phyloP scores from a whole-genome alignment of 192 early-diverging fungal species.

The Linderina pennispora region DNA sequence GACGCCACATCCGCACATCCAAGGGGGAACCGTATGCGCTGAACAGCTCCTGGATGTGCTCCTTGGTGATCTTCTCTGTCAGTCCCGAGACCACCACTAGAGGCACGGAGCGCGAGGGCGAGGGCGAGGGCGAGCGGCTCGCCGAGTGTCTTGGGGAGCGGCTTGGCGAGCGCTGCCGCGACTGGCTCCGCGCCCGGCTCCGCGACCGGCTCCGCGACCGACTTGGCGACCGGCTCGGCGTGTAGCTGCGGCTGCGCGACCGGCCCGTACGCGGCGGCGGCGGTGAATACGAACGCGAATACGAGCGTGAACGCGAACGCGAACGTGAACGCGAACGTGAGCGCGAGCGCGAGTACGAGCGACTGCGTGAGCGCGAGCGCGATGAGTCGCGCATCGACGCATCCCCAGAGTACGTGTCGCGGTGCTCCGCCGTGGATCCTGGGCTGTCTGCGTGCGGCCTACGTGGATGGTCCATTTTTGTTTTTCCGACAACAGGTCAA shows the following conservation, averaged over 20 bases:
- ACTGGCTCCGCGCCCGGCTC: too few relatives aligned
- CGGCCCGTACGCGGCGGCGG: too few relatives aligned
- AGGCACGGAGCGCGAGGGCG: not conserved
- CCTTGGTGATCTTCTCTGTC: not conserved
- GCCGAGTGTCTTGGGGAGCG: slow-evolving; percentile 2
- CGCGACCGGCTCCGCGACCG: too few relatives aligned
- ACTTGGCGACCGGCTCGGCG: too few relatives aligned
- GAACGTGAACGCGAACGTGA: not conserved
- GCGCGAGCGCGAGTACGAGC: not conserved
- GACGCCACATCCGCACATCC: not conserved
- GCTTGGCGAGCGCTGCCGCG: not conserved
- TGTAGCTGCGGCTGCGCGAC: too few relatives aligned
- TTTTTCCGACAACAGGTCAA: too few relatives aligned
- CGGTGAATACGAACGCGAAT: slow-evolving; percentile 18
- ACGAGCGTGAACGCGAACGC: slow-evolving; percentile 5
- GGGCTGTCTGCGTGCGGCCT: too few relatives aligned
- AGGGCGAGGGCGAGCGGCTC: slow-evolving; percentile 2
- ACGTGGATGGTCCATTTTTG: too few relatives aligned
- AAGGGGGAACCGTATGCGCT: slow-evolving; percentile 14
- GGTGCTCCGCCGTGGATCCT: too few relatives aligned
- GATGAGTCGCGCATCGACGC: too few relatives aligned
- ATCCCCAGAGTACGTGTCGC: too few relatives aligned
- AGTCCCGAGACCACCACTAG: slow-evolving; percentile 3
- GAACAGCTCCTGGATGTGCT: slow-evolving; percentile 27
- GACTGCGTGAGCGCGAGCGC: not conserved